Conservation (phyloP, 139 green algal genomes). For the Marvania coccoides region DNA sequence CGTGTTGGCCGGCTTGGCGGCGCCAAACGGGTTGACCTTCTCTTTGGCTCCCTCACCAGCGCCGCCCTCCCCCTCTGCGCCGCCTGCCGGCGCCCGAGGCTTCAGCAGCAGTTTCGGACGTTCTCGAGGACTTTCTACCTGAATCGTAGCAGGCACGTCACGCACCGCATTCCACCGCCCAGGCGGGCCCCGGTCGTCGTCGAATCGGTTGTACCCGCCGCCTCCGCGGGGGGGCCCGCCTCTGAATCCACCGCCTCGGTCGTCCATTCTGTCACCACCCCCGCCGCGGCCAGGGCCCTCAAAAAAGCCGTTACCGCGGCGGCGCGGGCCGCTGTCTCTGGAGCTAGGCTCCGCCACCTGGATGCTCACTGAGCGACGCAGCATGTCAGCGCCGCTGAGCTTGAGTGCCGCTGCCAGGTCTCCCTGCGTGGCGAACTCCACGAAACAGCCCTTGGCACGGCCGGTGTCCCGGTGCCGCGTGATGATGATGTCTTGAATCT, state of each 20-base stretch:
- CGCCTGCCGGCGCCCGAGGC: background rate
- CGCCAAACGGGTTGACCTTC: slow-evolving; percentile 42
- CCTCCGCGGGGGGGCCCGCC: slow-evolving; percentile 1
- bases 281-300: background rate
- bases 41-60: background rate
- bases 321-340: background rate
- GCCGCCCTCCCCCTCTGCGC: too few relatives aligned
- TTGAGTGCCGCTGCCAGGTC: slow-evolving; percentile 15
- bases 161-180: background rate
- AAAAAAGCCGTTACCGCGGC: background rate
- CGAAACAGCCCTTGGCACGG: slow-evolving; percentile 40
- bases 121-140: slow-evolving; percentile 5
- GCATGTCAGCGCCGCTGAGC: slow-evolving; percentile 5
- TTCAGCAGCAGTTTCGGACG: slow-evolving; percentile 16
- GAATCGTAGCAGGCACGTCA: background rate
- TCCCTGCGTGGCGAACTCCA: slow-evolving; percentile 33
- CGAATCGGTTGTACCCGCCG: background rate
- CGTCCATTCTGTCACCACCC: background rate
- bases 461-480: slow-evolving; percentile 37
- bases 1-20: slow-evolving; percentile 36
- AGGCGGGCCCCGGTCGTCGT: background rate
- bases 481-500: slow-evolving; percentile 36
- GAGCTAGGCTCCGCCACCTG: slow-evolving; percentile 32
- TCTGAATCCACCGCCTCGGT: background rate
- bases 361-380: slow-evolving; percentile 25